phyloP scores from a whole-genome alignment of 805 yeast genomes.

The Naumovozyma castellii region DNA sequence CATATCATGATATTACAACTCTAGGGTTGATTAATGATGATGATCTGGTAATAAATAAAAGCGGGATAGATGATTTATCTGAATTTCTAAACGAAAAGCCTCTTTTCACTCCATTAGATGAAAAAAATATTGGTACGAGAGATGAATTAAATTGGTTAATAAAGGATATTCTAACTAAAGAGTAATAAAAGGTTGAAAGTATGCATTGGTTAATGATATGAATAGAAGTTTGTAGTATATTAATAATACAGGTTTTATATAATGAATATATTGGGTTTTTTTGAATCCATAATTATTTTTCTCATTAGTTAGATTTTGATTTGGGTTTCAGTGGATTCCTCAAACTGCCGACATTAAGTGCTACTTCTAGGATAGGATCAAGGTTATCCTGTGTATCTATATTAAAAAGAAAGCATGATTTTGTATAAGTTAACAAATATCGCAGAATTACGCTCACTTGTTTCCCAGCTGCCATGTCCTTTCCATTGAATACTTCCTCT shows the following conservation, averaged over 20 bases:
- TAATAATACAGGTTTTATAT: neutral
- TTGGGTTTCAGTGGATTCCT: conserved; percentile 7
- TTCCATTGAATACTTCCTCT: conserved; percentile 5
- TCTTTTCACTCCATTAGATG: conserved; percentile 25
- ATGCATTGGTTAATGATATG: too few relatives aligned
- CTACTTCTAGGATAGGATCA: conserved; percentile 4
- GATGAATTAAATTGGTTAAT: conserved; percentile 67
- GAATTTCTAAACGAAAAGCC: conserved; percentile 27
- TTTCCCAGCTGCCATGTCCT: conserved; percentile 7
- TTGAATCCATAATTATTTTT: too few relatives aligned
- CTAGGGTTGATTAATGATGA: conserved; percentile 52
- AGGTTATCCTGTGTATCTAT: conserved; percentile 13
- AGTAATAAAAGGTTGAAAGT: conserved; percentile 7
- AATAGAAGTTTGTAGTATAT: neutral
- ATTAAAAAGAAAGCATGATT: conserved; percentile 30
- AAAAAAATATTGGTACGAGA: conserved; percentile 43
- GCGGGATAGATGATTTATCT: conserved; percentile 29
- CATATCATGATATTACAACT: conserved; percentile 41
- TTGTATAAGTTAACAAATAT: conserved; percentile 28
- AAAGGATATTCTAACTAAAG: conserved; percentile 48
- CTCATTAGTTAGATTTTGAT: neutral
- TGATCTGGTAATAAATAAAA: conserved; percentile 23
- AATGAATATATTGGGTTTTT: too few relatives aligned
- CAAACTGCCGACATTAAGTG: conserved; percentile 11
- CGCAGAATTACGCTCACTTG: conserved; percentile 24